A percentile compares a stretch with the other conserved stretches of the same genome.
These are phyloP conservation scores for Ophiostoma perfectum DNA, from an alignment of 2,329 filamentous ascomycete genomes.

Conservation along the genomic window DNA sequence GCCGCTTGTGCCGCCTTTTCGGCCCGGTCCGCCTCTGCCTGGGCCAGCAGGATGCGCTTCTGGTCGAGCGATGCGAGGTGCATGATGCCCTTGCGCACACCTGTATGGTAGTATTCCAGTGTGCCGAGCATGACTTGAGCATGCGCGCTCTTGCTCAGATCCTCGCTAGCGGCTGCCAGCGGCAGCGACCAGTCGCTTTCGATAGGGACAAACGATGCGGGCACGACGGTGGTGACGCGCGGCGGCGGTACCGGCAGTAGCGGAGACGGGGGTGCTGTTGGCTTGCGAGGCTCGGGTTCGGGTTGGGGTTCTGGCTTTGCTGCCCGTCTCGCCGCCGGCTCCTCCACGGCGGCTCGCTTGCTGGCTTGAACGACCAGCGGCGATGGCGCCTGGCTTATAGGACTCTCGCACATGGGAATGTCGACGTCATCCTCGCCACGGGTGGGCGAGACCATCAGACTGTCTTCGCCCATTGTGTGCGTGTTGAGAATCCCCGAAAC, in stretches of 20 bases:
- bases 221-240: slow-evolving; percentile 29
- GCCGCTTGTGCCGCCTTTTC: neutral
- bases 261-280: neutral
- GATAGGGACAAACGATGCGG: slow-evolving; percentile 35
- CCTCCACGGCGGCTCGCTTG: too few relatives aligned
- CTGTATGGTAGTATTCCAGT: slow-evolving; percentile 32
- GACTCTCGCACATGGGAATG: slow-evolving; percentile 4
- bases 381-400: neutral
- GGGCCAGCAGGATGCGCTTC: slow-evolving; percentile 30
- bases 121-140: slow-evolving; percentile 31
- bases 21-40: slow-evolving; percentile 22
- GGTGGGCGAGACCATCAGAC: slow-evolving; percentile 17
- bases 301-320: neutral
- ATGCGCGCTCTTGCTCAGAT: slow-evolving; percentile 30
- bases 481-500: neutral
- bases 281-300: too few relatives aligned
- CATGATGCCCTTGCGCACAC: slow-evolving; percentile 33
- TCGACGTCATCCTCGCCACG: neutral
- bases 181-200: slow-evolving; percentile 32
- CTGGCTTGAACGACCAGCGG: neutral
- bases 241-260: slow-evolving; percentile 22
- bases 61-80: slow-evolving; percentile 35
- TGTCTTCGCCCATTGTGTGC: slow-evolving; percentile 13
- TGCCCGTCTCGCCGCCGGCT: too few relatives aligned
- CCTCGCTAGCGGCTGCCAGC: slow-evolving; percentile 24